Base-by-base conservation (phyloP, 495 filamentous ascomycete species). In the Cercophora sp. region DNA sequence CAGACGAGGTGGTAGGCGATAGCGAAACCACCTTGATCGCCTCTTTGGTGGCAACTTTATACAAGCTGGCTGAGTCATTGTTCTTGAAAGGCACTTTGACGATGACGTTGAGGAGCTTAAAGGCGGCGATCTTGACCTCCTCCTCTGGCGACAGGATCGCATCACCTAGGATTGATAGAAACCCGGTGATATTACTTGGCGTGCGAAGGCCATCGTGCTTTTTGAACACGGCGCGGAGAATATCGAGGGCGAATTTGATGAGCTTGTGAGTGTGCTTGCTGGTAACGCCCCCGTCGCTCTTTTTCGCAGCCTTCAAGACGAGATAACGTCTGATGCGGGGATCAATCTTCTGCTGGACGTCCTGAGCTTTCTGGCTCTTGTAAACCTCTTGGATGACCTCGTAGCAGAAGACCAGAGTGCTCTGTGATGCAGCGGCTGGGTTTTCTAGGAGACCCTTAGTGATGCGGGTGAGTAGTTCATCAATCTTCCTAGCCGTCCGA, bases 351-450 rank as follows among this genome's bases (percentile, higher is more conserved):
- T 61, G 62, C 22, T 62, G 62, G 20, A 69, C 66, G 10, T 61
- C 65, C 26, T 73, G 51, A 13, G 68, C 74, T 55, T 76, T 74
- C 29, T 71, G 65, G 31, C 75, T 75, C 42, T 80, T 79, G 64
- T 96, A 93, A 1, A 87, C 86, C 58, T 91, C 86, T 63, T 91
- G 85, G 27, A 96, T 86, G 37, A 96, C 79, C 70, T 97, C 87
- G 63, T 96, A 95, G 67, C 90, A 96, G 69, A 97, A 97, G 0
- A 96, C 71, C 35, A 97, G 72, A 46, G 92, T 79, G 47, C 93
- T 85, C 39, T 85, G 84, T 37, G 82, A 87, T 45, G 84, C 79
- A 6, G 87, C 83, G 9, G 80, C 82, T 8, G 84, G 77, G 57
- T 98, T 98, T 40, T 84, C 82, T 48, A 91, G 57, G 16, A 98